These are phyloP conservation scores for Citrus trifoliata DNA, from an alignment of 345 rosid species.

Conservation along the genomic window DNA sequence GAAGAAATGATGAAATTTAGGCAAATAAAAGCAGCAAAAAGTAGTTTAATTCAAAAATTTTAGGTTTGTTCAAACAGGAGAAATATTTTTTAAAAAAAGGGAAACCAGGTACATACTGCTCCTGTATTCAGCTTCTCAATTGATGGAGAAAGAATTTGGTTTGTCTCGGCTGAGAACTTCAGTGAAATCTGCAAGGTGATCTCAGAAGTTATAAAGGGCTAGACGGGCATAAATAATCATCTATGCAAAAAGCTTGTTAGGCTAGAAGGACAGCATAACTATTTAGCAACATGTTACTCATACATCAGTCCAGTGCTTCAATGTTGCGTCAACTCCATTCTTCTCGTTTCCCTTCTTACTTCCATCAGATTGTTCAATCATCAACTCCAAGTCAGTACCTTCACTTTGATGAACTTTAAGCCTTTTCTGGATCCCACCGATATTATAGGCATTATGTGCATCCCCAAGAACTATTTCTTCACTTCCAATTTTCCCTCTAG, in stretches of 20 bases:
- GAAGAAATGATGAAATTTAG: not conserved
- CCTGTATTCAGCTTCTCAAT: slow-evolving; percentile 45
- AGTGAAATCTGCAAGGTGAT: slow-evolving; percentile 54
- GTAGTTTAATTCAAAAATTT: not conserved
- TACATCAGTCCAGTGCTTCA: slow-evolving; percentile 63
- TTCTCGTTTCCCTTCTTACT: slow-evolving; percentile 22
- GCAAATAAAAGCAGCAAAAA: slow-evolving; percentile 3
- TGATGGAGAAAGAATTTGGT: slow-evolving; percentile 44
- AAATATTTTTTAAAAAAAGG: not conserved
- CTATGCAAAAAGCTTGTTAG: not conserved
- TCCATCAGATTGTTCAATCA: slow-evolving; percentile 32
- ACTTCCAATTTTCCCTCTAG: slow-evolving; percentile 52
- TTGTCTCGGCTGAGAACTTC: slow-evolving; percentile 49
- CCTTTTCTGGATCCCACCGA: slow-evolving; percentile 24
- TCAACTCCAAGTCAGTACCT: slow-evolving; percentile 22
- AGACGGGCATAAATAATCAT: slow-evolving; percentile 1
- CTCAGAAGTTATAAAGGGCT: slow-evolving; percentile 21
- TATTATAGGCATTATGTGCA: slow-evolving; percentile 25
- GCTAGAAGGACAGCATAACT: slow-evolving; percentile 6
- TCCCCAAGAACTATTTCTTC: slow-evolving; percentile 29
- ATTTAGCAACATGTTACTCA: slow-evolving; percentile 22
- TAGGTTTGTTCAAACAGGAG: not conserved
- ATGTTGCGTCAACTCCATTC: slow-evolving; percentile 24
- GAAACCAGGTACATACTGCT: slow-evolving; percentile 37
- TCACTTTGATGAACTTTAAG: slow-evolving; percentile 29